Evolutionary conservation across 2,329 filamentous ascomycete genomes (phyloP).

Genomic region (Ilyonectria robusta): DNA sequence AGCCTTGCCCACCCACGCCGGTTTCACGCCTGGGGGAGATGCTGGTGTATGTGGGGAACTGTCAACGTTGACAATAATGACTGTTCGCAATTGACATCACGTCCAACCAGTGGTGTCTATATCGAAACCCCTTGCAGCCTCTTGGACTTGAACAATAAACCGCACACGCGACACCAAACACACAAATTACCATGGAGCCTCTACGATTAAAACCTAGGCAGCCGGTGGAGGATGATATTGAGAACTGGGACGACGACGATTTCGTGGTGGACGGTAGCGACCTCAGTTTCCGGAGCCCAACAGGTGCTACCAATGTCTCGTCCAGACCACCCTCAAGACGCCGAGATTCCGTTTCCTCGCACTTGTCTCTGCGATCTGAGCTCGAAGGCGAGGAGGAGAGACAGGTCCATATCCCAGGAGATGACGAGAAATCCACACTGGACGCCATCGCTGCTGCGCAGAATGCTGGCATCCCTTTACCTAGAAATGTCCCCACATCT

Average conservation of each 20-base stretch:
- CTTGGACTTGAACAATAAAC: constrained; percentile 32
- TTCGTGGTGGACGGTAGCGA: constrained; percentile 79
- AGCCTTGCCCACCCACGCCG: constrained; percentile 10
- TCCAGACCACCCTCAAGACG: constrained; percentile 61
- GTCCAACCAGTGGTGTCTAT: constrained; percentile 36
- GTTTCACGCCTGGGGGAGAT: constrained; percentile 37
- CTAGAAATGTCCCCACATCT: constrained; percentile 87
- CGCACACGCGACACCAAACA: constrained; percentile 29
- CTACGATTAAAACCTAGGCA: constrained; percentile 67
- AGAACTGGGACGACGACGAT: constrained; percentile 86
- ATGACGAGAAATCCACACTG: constrained; percentile 86
- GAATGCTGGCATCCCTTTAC: constrained; percentile 91
- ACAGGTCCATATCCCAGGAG: constrained; percentile 86
- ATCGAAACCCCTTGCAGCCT: constrained; percentile 28
- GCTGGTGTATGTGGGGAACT: constrained; percentile 43
- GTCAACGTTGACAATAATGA: constrained; percentile 48
- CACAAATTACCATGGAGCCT: constrained; percentile 63
- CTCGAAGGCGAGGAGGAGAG: constrained; percentile 89
- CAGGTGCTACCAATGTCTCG: constrained; percentile 59
- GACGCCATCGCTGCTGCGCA: constrained; percentile 91
- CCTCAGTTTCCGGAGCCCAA: constrained; percentile 70
- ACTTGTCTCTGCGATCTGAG: constrained; percentile 86
- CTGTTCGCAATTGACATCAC: constrained; percentile 47
- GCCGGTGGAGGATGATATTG: constrained; percentile 73
- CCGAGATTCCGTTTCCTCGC: constrained; percentile 86